These are phyloP conservation scores for Triticum monococcum DNA, from an alignment of 176 grass and related monocot genomes.

Conservation along the genomic window DNA sequence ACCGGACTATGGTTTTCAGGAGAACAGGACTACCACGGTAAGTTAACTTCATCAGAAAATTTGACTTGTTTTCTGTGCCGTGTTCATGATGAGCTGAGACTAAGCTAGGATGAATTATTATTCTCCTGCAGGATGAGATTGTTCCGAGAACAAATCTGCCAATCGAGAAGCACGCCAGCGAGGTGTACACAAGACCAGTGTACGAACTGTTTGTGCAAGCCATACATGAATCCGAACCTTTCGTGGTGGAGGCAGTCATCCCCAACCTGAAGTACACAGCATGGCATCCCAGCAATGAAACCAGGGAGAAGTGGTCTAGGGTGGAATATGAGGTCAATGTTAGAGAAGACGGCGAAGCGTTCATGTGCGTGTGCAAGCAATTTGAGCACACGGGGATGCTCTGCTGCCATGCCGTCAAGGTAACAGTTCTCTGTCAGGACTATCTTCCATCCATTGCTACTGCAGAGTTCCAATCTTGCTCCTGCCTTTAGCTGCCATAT, in stretches of 20 bases:
- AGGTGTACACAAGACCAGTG: neutral
- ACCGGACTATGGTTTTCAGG: neutral
- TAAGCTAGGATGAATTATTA: neutral
- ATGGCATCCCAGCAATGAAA: neutral
- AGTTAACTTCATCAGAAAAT: neutral
- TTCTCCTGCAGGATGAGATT: neutral
- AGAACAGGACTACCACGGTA: neutral
- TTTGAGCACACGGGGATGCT: neutral
- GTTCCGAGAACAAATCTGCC: neutral
- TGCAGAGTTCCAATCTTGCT: neutral
- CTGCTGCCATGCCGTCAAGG: slow-evolving; percentile 5
- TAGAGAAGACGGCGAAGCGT: neutral
- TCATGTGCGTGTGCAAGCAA: neutral
- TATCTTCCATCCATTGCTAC: neutral
- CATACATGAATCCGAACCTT: neutral
- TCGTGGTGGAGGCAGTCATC: neutral
- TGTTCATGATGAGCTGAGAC: neutral
- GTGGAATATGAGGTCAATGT: slow-evolving; percentile 16
- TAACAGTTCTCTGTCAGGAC: neutral
- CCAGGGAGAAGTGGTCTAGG: neutral
- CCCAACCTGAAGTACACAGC: neutral
- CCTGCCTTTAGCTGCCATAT: neutral
- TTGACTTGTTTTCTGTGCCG: neutral
- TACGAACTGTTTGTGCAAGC: neutral
- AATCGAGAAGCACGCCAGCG: neutral